Conservation (phyloP, 371 early-diverging fungal species). For the Cokeromyces recurvatus region DNA sequence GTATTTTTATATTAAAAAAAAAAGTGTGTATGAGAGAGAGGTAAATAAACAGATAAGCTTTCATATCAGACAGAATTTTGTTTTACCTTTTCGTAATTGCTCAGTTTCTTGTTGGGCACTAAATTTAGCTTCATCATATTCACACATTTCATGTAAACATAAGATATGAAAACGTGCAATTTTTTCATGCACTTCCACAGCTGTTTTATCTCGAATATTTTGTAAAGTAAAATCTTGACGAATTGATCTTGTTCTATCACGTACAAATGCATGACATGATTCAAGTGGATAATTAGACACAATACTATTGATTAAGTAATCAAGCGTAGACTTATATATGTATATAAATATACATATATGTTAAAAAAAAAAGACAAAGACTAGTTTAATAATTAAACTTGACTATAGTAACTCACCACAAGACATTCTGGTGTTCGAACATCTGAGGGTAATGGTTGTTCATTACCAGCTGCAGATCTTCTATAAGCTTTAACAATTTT, state of each 20-base stretch:
- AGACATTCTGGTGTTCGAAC: constrained; percentile 79
- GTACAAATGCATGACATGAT: constrained; percentile 78
- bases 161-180: constrained; percentile 90
- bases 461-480: constrained; percentile 86
- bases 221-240: constrained; percentile 88
- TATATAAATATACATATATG: not conserved
- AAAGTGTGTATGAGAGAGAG: not conserved
- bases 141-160: constrained; percentile 72
- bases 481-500: constrained; percentile 81
- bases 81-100: constrained; percentile 78
- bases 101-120: constrained; percentile 83
- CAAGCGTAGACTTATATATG: constrained; percentile 54
- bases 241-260: constrained; percentile 87
- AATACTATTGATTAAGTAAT: constrained; percentile 72
- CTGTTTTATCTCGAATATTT: constrained; percentile 62
- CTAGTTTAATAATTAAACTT: not conserved
- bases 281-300: constrained; percentile 49
- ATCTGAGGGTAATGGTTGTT: constrained; percentile 85
- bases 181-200: constrained; percentile 74
- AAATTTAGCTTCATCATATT: constrained; percentile 53
- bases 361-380: not conserved
- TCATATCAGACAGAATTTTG: not conserved
- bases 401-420: constrained; percentile 44
- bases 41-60: too few species aligned
- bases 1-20: not conserved